A percentile compares a stretch with the other conserved stretches of the same genome.
These are phyloP conservation scores for Closterium sp. DNA, from an alignment of 139 green algal genomes.

Conservation along the genomic window DNA sequence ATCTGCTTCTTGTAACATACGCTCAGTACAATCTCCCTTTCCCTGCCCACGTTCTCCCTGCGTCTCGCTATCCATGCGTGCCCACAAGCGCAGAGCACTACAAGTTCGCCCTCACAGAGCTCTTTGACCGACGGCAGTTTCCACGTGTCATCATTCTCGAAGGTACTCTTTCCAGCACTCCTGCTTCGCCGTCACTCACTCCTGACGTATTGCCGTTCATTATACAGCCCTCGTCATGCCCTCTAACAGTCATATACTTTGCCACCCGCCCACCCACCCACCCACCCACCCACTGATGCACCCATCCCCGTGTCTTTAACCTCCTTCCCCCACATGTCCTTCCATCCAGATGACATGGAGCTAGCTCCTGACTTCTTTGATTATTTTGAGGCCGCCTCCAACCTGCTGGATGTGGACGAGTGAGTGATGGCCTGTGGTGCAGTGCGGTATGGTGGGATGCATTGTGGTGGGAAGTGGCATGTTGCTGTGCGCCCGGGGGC, in stretches of 20 bases:
- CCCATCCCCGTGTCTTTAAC: not conserved
- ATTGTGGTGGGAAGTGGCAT: no score
- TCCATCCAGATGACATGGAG: slow-evolving; percentile 52
- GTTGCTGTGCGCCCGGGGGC: no score
- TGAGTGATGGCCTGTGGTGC: not conserved
- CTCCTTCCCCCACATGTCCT: not conserved
- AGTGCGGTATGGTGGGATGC: no score
- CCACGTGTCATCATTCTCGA: slow-evolving; percentile 53
- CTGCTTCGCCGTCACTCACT: slow-evolving; percentile 14
- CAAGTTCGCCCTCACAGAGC: slow-evolving; percentile 41
- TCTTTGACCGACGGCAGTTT: slow-evolving; percentile 31
- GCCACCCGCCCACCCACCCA: no score
- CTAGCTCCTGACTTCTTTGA: slow-evolving; percentile 51
- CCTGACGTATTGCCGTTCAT: no score
- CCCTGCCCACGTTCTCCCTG: no score
- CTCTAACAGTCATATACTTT: no score
- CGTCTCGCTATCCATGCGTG: no score
- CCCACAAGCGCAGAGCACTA: slow-evolving; percentile 32
- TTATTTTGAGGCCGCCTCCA: slow-evolving; percentile 48
- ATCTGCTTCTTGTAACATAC: no score
- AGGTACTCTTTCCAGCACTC: slow-evolving; percentile 2
- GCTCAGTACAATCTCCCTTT: no score
- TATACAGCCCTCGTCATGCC: slow-evolving; percentile 4
- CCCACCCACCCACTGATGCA: not conserved
- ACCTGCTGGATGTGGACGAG: slow-evolving; percentile 44